These are phyloP conservation scores for Starmerella powellii DNA, from an alignment of 805 yeast genomes.

Conservation along the genomic window DNA sequence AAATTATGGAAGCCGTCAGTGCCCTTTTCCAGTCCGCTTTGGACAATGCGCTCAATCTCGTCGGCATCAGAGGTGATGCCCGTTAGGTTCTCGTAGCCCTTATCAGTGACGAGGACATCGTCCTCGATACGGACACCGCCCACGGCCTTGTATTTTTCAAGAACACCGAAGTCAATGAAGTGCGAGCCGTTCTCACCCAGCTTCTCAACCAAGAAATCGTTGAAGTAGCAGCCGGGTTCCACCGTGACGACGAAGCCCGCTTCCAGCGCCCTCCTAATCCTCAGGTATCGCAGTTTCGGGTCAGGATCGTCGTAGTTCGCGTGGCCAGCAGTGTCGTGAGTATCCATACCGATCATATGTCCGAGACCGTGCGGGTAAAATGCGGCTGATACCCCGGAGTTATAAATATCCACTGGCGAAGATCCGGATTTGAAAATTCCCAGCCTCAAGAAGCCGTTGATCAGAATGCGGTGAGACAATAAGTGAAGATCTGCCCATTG, in stretches of 20 bases:
- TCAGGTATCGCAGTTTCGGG: slow-evolving; percentile 60
- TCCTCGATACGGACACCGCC: slow-evolving; percentile 99
- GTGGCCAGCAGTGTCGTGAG: slow-evolving; percentile 88
- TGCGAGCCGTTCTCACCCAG: slow-evolving; percentile 30
- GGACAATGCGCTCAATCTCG: slow-evolving; percentile 67
- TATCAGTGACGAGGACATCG: slow-evolving; percentile 65
- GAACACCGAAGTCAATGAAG: slow-evolving; percentile 50
- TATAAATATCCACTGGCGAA: slow-evolving; percentile 54
- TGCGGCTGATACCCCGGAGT: slow-evolving; percentile 57
- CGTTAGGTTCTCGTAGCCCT: slow-evolving; percentile 73
- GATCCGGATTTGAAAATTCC: slow-evolving; percentile 53
- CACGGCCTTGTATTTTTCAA: slow-evolving; percentile 68
- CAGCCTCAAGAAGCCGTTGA: slow-evolving; percentile 53
- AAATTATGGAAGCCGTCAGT: slow-evolving; percentile 12
- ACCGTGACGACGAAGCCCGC: slow-evolving; percentile 80
- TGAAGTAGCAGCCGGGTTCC: slow-evolving; percentile 91
- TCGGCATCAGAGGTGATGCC: slow-evolving; percentile 73
- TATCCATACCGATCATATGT: slow-evolving; percentile 85
- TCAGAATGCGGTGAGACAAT: slow-evolving; percentile 64
- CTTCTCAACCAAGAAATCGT: slow-evolving; percentile 57
- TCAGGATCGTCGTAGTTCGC: slow-evolving; percentile 79
- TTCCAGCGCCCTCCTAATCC: slow-evolving; percentile 63
- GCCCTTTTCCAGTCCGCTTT: slow-evolving; percentile 44
- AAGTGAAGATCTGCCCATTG: slow-evolving; percentile 77
- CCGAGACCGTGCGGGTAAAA: slow-evolving; percentile 96